Evolutionary conservation across 495 filamentous ascomycete species (phyloP).

Genomic region (Penicillium subrubescens): DNA sequence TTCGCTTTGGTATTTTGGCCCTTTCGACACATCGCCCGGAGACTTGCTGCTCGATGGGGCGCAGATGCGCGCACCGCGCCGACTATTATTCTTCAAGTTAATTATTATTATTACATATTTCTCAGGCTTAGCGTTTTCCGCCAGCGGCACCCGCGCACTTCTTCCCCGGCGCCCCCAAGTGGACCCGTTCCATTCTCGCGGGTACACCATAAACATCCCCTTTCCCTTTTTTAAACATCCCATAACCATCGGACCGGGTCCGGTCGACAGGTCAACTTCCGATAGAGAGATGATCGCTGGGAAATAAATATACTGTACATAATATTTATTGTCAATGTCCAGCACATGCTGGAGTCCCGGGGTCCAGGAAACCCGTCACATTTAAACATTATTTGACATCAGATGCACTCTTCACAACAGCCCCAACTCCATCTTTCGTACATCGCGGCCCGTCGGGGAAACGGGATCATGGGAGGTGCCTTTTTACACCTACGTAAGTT

Average conservation of each 20-base stretch:
- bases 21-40: slow-evolving; percentile 1
- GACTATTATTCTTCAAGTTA: too few relatives aligned
- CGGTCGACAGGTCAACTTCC: slow-evolving; percentile 1
- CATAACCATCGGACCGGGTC: not conserved
- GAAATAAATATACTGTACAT: not conserved
- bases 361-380: slow-evolving; percentile 4
- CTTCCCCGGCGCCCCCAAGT: slow-evolving; percentile 11
- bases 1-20: not conserved
- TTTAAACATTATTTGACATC: not conserved
- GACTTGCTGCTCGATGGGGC: slow-evolving; percentile 2
- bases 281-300: not conserved
- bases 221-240: not conserved
- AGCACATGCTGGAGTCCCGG: slow-evolving; percentile 3
- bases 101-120: not conserved
- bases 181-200: not conserved
- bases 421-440: slow-evolving; percentile 9
- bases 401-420: not conserved
- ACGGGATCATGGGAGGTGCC: not conserved
- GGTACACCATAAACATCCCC: not conserved
- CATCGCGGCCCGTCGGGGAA: slow-evolving; percentile 22
- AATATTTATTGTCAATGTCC: not conserved
- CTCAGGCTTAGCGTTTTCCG: not conserved
- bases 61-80: not conserved
- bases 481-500: not conserved
- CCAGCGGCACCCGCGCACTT: not conserved